Evolutionary conservation across 2,329 filamentous ascomycete genomes (phyloP).

Genomic region (Teratosphaeria epicoccoides): DNA sequence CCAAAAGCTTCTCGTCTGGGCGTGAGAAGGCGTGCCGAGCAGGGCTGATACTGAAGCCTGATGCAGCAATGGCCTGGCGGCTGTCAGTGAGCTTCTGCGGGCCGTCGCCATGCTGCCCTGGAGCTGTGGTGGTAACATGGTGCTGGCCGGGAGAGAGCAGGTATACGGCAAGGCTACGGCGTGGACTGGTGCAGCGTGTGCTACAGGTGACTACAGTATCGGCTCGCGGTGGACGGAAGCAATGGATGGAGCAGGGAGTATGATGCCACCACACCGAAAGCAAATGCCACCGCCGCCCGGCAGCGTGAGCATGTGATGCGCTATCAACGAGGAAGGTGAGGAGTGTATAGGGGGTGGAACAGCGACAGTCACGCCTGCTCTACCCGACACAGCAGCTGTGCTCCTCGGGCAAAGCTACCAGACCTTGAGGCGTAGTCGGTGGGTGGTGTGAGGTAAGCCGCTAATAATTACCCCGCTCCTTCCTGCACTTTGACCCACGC

Average conservation of each 20-base stretch:
- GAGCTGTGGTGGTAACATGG: conserved; percentile 20
- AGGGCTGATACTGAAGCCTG: conserved; percentile 7
- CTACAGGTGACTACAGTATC: background rate
- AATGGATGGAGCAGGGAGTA: background rate
- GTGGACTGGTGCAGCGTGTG: too few species aligned
- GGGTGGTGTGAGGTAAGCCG: background rate
- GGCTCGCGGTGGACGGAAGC: background rate
- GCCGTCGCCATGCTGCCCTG: conserved; percentile 8
- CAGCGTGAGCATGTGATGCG: background rate
- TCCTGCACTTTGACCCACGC: background rate
- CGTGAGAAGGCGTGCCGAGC: conserved; percentile 4
- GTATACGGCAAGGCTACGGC: background rate
- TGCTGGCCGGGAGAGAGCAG: conserved; percentile 1
- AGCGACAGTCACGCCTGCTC: background rate
- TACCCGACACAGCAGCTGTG: background rate
- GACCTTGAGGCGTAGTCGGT: too few species aligned
- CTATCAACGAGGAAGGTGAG: background rate
- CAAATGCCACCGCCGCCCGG: background rate
- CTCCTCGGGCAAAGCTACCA: background rate
- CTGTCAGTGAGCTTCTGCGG: conserved; percentile 1
- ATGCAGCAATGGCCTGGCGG: conserved; percentile 5
- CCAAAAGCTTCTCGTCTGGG: conserved; percentile 15
- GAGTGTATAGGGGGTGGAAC: background rate
- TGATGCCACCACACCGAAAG: background rate
- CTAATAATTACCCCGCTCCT: background rate